Base-by-base conservation (phyloP, 2,329 filamentous ascomycete genomes). In the Alternaria gansuensis region DNA sequence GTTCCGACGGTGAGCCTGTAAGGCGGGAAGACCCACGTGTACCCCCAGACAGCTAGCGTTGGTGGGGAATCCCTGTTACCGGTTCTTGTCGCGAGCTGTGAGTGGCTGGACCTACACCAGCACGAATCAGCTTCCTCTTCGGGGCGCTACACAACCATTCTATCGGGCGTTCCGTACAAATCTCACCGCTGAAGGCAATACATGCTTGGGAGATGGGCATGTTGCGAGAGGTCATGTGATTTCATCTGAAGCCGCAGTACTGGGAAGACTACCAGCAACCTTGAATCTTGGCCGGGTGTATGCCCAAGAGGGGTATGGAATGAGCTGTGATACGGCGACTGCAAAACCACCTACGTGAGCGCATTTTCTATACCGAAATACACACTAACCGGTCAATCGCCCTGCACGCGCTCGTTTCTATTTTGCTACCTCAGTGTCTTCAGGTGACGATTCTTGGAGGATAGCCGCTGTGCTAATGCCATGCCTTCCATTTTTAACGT, bases 101-200 rank as follows among this genome's bases (percentile, higher is more conserved):
- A 70, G 40, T 67, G 69, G 59, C 37, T 54, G 54, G 33, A 41
- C 39, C 40, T 49, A 17, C 37, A 26, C 36, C 41, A 36, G 29
- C 46, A 58, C 56, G 52, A 54, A 59, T 44, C 26, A 58, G 43
- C 60, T 68, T 54, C 67, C 61, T 58, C 37, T 65, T 67, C 29
- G 9, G 65, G 45, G 7, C 24, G n/a, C 43, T 51, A 58, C 44
- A 41, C 58, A 51, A 67, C 60, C 64, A 54, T 37, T 51, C 41
- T 26, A 39, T 65, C 66, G 69, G 67, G 49, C 54, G 54, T 57
- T 50, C 56, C 59, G 59, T 54, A 34, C 43, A 46, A 57, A 64
- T 46, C 63, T 65, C 68, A 70, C 68, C 68, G 68, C 68, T 62
- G 60, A 56, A 57, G 54, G 50, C 60, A 59, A 61, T 64, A 57